Evolutionary conservation across 2,329 filamentous ascomycete species (phyloP), one percentile per base, ranked within the genome.

Genomic region (Exophiala xenobiotica): DNA sequence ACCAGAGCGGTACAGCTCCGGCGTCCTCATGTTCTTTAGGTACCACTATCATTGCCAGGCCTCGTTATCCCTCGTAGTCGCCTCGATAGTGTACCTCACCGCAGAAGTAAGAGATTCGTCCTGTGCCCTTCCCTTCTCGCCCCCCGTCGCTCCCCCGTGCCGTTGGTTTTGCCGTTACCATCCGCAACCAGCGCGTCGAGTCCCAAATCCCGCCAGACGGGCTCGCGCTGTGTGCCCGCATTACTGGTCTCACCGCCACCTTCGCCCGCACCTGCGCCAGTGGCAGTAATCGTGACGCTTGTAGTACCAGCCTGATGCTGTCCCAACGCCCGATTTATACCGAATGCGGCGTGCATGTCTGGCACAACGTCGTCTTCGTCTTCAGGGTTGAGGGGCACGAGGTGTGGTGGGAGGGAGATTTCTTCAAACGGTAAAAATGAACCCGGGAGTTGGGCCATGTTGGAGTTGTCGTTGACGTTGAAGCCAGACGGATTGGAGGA

Each of bases 331-430:
- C 81, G 71, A 64, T 80, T 76, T 52, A 86, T 86, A 1, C 82
- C 82, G 67, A 85, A 86, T 2, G 81, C 82, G 0, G 82, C 82
- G 66, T 85, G 82, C 66, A 85, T 81, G 59, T 85, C 81, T 0
- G 82, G 82, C 11, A 85, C 81, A 2, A 85, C 79, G 58, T 85
- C 82, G 55, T 85, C 82, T 64, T 86, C 81, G 56, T 85, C 82
- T 63, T 85, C 82, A 0, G 82, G 82, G 56, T 85, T 85, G 11
- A 81, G 67, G 0, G 82, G 82, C 62, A 84, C 80, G 51, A 82
- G 77, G 51, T 84, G 78, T 12, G 78, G 75, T 5, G 77, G 71
- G 2, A 86, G 76, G 60, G 80, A 77, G 63, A 86, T 83, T 40
- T 82, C 78, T 64, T 86, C 82, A 48, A 75, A 68, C n/a, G 75